phyloP scores from a whole-genome alignment of 1,284 basidiomycete genomes.

The Mycosarcoma maydis region DNA sequence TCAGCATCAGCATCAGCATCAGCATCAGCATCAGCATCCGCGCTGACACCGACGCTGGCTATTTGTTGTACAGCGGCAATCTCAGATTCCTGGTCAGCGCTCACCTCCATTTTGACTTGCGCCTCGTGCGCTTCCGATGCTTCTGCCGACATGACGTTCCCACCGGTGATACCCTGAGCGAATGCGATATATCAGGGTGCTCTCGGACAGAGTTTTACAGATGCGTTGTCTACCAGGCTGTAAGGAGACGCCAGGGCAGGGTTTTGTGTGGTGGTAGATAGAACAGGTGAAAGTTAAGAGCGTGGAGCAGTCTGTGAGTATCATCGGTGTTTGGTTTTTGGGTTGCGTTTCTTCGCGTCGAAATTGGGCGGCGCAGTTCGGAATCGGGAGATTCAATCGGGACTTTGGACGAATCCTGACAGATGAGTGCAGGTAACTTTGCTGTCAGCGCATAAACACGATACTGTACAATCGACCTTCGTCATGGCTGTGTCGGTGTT shows the following conservation, averaged over 20 bases:
- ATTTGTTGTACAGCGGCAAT: background rate
- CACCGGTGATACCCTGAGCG: background rate
- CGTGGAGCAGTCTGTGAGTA: background rate
- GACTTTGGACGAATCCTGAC: no score
- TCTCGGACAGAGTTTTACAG: no score
- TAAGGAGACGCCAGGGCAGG: background rate
- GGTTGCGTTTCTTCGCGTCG: background rate
- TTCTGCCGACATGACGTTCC: conserved; percentile 17
- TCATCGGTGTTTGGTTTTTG: no score
- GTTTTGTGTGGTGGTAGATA: conserved; percentile 1
- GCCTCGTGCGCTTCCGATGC: conserved; percentile 18
- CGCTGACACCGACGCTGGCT: background rate
- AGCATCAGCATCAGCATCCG: conserved; percentile 7
- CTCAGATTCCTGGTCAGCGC: conserved; percentile 3
- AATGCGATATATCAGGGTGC: background rate
- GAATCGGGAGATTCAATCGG: conserved; percentile 1
- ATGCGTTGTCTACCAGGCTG: background rate
- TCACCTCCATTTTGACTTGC: conserved; percentile 25
- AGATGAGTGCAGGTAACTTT: no score
- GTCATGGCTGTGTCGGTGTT: no score
- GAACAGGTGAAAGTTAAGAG: background rate
- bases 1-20: conserved; percentile 22
- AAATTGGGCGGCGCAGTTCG: background rate
- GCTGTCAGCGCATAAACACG: no score
- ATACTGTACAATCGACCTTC: no score